Evolutionary conservation across 2,329 filamentous ascomycete genomes (phyloP), one percentile per base, ranked within the genome.

Genomic region (Boeremia lycopersici): DNA sequence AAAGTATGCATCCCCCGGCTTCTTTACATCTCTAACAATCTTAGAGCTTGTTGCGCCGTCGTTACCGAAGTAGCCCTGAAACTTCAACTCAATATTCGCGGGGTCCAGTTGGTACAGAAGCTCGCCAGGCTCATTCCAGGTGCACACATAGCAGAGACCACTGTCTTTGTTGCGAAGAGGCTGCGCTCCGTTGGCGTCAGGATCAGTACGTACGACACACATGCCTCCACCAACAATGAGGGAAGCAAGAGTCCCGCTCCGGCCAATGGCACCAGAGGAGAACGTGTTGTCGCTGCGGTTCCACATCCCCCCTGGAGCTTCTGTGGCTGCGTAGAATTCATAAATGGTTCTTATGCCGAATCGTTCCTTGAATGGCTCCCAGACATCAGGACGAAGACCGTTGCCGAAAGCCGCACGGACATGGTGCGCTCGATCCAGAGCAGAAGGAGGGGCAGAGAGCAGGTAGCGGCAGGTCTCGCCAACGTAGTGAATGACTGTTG

Each of bases 51-150:
- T 74, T 0, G 75, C 75, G 11, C 59, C 61, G 11, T 51, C 40
- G 52, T 77, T 76, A 30, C 67, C 82, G 71, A 84, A 88, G 71
- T 92, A 93, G 3, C 89, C 89, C 23, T 83, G 81, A 71, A 89
- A 75, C 31, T 64, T 67, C n/a, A 45, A 17, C 0, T 78, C 74
- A 7, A 90, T 84, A 45, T 74, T 62, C 6, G 42, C 36, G 1
- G 71, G 56, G 29, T 75, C 71, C 15, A 75, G 64, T 13, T 67
- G 68, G 48, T 63, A 70, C n/a, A 93, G 74, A 4, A 93, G 85
- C 74, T 93, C 89, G 11, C 89, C 89, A 1, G 89, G 87, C 33
- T 85, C 79, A 12, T 85, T 82, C 65, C 86, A 87, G 0, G 84
- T 75, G 35, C 82, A 79, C n/a, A 86, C 80, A 19, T 77, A 74